Evolutionary conservation across 2,329 filamentous ascomycete genomes (phyloP).

Genomic region (Ustulina deusta): DNA sequence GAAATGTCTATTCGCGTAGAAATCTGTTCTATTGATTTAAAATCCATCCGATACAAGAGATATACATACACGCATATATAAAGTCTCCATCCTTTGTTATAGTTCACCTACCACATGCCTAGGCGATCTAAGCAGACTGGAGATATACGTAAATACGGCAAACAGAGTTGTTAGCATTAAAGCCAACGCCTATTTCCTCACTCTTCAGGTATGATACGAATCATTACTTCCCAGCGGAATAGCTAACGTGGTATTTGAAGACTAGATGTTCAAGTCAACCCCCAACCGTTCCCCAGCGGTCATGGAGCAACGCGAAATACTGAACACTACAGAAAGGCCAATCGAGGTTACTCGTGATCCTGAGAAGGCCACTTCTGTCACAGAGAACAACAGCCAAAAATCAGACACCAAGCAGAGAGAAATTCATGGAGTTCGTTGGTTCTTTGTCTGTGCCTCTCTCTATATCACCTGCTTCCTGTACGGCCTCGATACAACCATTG

Average conservation of each 20-base stretch:
- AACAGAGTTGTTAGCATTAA: background rate
- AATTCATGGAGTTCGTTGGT: constrained; percentile 53
- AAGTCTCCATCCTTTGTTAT: background rate
- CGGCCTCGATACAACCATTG: constrained; percentile 59
- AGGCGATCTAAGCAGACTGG: background rate
- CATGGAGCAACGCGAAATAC: constrained; percentile 4
- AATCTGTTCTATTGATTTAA: background rate
- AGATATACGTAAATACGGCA: background rate
- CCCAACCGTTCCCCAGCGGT: background rate
- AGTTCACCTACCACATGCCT: background rate
- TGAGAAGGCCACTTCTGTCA: background rate
- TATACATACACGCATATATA: background rate
- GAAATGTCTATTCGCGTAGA: background rate
- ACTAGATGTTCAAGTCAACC: background rate
- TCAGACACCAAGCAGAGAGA: background rate
- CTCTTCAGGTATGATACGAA: background rate
- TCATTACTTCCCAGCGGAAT: too few species aligned
- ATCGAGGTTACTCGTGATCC: background rate
- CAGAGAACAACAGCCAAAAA: constrained; percentile 12
- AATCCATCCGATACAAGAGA: background rate
- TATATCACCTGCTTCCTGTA: constrained; percentile 49
- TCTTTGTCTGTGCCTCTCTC: constrained; percentile 36
- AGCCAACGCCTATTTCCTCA: background rate
- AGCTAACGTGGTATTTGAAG: constrained; percentile 1
- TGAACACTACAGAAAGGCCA: background rate